A percentile compares a stretch with the other conserved stretches of the same genome.
Conservation (phyloP, 148 eudicot species). For the Camellia lanceoleosa region DNA sequence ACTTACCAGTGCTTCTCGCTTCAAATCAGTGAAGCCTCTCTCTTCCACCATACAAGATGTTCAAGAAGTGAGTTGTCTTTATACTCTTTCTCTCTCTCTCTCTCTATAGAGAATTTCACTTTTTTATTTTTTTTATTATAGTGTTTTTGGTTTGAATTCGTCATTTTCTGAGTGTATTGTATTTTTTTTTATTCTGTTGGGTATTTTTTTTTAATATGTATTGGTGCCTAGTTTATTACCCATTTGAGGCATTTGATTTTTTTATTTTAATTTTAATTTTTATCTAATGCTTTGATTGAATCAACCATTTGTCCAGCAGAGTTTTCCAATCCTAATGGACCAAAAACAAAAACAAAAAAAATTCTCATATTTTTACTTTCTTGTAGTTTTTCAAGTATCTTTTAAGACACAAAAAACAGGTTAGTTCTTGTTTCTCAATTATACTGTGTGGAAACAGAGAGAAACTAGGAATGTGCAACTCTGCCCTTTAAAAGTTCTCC, state of each 20-base stretch:
- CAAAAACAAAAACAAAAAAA: too few species aligned
- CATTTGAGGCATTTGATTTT: background rate
- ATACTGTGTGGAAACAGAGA: background rate
- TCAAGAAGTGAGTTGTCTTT: slow-evolving; percentile 17
- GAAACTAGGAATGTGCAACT: background rate
- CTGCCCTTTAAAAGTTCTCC: too few species aligned
- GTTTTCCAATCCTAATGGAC: background rate
- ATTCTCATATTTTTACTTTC: background rate
- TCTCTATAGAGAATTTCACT: background rate
- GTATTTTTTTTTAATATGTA: too few species aligned
- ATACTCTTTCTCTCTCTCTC: background rate
- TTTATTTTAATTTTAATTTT: too few species aligned
- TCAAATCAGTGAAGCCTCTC: background rate
- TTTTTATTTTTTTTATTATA: too few species aligned
- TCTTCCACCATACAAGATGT: background rate
- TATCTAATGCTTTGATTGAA: background rate
- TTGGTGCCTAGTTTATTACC: background rate
- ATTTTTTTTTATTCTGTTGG: too few species aligned
- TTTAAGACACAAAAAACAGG: background rate
- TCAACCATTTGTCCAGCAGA: too few species aligned
- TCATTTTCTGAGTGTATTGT: too few species aligned
- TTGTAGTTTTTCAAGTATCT: background rate
- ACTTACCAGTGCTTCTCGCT: background rate
- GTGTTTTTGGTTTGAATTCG: too few species aligned
- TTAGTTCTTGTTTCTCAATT: background rate